Conservation (phyloP, 306 rosid species). For the Luffa aegyptiaca region DNA sequence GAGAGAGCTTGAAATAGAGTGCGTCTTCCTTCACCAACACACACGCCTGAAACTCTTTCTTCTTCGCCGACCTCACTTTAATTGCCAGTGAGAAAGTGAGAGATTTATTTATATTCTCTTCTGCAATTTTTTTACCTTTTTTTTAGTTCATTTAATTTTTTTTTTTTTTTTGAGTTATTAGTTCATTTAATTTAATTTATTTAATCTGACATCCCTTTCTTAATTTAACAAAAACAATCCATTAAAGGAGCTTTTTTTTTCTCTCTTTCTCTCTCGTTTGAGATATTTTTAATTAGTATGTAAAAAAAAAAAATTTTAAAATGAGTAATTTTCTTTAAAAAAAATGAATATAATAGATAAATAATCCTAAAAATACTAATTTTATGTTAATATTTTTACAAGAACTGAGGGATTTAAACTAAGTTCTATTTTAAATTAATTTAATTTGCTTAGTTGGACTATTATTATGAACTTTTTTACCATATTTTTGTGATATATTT, state of each 20-base stretch:
- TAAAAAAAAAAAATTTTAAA: too few relatives aligned
- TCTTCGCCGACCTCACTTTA: conserved; percentile 46
- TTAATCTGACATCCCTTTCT: not conserved
- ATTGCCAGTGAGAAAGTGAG: conserved; percentile 16
- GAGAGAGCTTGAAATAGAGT: not conserved
- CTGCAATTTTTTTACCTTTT: not conserved
- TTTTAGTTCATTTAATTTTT: not conserved
- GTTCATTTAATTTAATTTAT: not conserved
- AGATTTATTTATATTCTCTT: not conserved
- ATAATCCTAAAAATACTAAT: too few relatives aligned
- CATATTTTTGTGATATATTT: not conserved
- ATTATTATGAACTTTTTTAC: not conserved
- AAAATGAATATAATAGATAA: too few relatives aligned
- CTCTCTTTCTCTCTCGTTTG: not conserved
- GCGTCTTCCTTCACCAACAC: not conserved
- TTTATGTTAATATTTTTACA: too few relatives aligned
- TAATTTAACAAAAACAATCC: not conserved
- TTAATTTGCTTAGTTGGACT: too few relatives aligned
- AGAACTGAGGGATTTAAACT: not conserved
- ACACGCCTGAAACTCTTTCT: conserved; percentile 15
- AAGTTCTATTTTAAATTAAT: too few relatives aligned
- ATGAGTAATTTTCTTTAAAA: too few relatives aligned
- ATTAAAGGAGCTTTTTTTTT: not conserved
- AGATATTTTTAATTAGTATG: not conserved
- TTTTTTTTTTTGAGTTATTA: not conserved